Percentiles rank a stretch among this genome's conserved stretches.
Evolutionary conservation across 768 basidiomycete genomes (phyloP).

Genomic region (Lactarius sp.): DNA sequence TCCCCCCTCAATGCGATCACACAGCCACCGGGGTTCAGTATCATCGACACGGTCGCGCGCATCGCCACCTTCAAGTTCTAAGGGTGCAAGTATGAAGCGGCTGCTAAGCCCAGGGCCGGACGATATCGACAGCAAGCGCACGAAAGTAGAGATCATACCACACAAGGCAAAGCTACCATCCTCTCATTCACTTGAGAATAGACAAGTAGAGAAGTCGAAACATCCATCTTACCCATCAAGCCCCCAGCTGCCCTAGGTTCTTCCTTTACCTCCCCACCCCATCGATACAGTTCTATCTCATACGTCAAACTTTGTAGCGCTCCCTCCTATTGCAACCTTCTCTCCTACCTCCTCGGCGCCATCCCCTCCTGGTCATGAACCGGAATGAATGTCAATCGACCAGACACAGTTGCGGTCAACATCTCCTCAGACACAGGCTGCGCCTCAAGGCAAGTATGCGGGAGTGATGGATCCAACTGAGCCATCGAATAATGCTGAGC

Average conservation of each 20-base stretch:
- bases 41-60: conserved; percentile 61
- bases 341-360: conserved; percentile 56
- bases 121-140: conserved; percentile 52
- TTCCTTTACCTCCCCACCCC: conserved; percentile 73
- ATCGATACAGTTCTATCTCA: conserved; percentile 51
- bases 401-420: conserved; percentile 36
- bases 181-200: conserved; percentile 56
- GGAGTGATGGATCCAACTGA: conserved; percentile 51
- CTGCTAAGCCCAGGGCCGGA: conserved; percentile 65
- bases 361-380: conserved; percentile 44
- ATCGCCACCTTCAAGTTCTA: conserved; percentile 46
- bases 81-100: conserved; percentile 49
- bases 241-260: conserved; percentile 53
- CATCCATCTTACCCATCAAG: conserved; percentile 36
- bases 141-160: conserved; percentile 50
- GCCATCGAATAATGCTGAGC: conserved; percentile 35
- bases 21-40: conserved; percentile 59
- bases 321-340: conserved; percentile 68
- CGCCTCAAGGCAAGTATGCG: conserved; percentile 48
- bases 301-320: conserved; percentile 41
- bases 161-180: conserved; percentile 55
- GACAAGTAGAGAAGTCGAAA: conserved; percentile 39
- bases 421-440: conserved; percentile 40
- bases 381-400: conserved; percentile 50
- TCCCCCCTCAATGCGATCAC: conserved; percentile 43